Base-by-base conservation (phyloP, 352 stramenopile genomes). In the Phytophthora uliginosa region DNA sequence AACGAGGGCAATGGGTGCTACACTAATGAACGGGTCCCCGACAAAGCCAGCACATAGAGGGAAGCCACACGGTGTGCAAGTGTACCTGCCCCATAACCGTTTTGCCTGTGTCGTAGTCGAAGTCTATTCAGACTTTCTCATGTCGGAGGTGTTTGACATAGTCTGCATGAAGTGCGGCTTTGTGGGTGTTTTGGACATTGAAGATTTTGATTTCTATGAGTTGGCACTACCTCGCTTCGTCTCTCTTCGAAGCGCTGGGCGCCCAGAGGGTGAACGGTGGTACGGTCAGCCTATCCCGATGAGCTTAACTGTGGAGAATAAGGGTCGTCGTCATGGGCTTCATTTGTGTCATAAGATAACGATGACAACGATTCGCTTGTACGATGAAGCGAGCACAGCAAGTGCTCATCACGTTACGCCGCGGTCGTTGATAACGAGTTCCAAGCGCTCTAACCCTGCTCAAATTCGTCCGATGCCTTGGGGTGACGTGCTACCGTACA, bases 321-420 rank as follows among this genome's bases (percentile, higher is more conserved):
- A 78, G 65, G 90, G 90, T 3, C 85, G 85, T 24, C 76, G 83
- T 40, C 70, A 93, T 67, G 89, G 90, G 7, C 70, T 97, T n/a
- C 89, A 97, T 60, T 69, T 97, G 53, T 95, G 90, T 42, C 90
- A 97, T 64, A 93, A 88, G 53, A 90, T 94, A 66, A 82, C 81
- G n/a, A 95, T 95, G 84, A 95, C 87, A 33, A 96, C 90, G 2
- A 94, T 97, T 64, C 89, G 90, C 34, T 79, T 97, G 22, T 96
- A 97, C 59, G 90, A 97, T 40, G 90, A 97, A 74, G 83, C 70
- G 2, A 97, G 90, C 61, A 97, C 90, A 20, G 90, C 90, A 5
- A 97, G 90, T 47, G 77, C 86, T 12, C 89, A 97, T 64, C 90
- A 97, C 58, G 80, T 87, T 55, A 97, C 90, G 0, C 90, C 90